phyloP scores from a whole-genome alignment of 2,329 filamentous ascomycete genomes.

The Colletotrichum simmondsii region DNA sequence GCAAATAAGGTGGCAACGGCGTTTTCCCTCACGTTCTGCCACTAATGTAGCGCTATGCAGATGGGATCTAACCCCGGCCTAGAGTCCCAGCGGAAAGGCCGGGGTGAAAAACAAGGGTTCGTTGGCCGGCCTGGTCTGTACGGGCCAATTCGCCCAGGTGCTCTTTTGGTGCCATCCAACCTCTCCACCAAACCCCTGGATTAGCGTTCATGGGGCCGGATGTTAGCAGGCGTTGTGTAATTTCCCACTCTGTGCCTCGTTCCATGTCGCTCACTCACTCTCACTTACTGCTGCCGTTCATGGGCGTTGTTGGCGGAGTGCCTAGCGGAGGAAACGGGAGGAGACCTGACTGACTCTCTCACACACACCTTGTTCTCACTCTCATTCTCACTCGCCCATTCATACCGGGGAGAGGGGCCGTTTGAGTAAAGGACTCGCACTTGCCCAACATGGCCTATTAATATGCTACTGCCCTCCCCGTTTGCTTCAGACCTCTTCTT shows the following conservation, averaged over 20 bases:
- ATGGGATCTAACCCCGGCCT: slow-evolving; percentile 28
- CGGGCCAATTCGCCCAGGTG: slow-evolving; percentile 25
- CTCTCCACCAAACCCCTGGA: slow-evolving; percentile 36
- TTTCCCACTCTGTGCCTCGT: slow-evolving; percentile 30
- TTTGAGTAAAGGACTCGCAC: slow-evolving; percentile 15
- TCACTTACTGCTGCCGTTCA: neutral
- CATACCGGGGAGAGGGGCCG: slow-evolving; percentile 29
- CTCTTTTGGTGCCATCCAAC: slow-evolving; percentile 29
- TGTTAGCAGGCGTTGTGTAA: slow-evolving; percentile 29
- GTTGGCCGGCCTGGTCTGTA: slow-evolving; percentile 18
- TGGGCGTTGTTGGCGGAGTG: slow-evolving; percentile 4
- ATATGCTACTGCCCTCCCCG: slow-evolving; percentile 53
- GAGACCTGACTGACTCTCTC: slow-evolving; percentile 37
- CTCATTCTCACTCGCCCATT: neutral
- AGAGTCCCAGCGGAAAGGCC: slow-evolving; percentile 1
- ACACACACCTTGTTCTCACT: no score
- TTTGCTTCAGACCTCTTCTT: slow-evolving; percentile 38
- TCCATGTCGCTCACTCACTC: slow-evolving; percentile 24
- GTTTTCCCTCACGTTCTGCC: neutral
- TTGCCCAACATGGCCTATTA: slow-evolving; percentile 52
- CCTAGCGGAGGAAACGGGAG: slow-evolving; percentile 16
- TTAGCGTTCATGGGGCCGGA: slow-evolving; percentile 34
- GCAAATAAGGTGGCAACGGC: slow-evolving; percentile 27
- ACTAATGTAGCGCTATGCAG: slow-evolving; percentile 17
- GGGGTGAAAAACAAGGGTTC: slow-evolving; percentile 9